Conservation (phyloP, 768 basidiomycete genomes). For the Russula sp. region DNA sequence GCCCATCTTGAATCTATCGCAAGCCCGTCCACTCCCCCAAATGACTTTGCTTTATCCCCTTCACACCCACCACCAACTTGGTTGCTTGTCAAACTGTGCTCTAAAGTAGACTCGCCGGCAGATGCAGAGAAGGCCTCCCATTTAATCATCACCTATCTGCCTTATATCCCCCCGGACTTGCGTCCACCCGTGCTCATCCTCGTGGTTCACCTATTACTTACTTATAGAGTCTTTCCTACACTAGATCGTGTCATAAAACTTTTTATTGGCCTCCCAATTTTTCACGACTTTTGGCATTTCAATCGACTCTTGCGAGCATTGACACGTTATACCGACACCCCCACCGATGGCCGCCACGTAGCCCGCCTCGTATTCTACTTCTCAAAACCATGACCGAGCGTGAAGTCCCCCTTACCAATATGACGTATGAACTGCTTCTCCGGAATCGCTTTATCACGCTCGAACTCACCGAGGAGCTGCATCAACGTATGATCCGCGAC, state of each 20-base stretch:
- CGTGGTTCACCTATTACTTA: constrained; percentile 47
- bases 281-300: constrained; percentile 31
- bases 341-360: constrained; percentile 15
- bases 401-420: constrained; percentile 14
- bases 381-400: constrained; percentile 27
- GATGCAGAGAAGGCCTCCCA: constrained; percentile 47
- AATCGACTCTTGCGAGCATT: constrained; percentile 30
- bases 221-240: constrained; percentile 47
- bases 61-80: constrained; percentile 44
- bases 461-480: constrained; percentile 49
- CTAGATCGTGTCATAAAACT: constrained; percentile 44
- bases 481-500: constrained; percentile 43
- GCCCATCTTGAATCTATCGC: constrained; percentile 10
- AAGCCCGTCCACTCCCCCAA: neutral
- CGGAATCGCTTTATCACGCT: constrained; percentile 49
- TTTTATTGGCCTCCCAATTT: constrained; percentile 34
- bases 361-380: constrained; percentile 19
- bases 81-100: constrained; percentile 52
- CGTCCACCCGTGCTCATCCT: constrained; percentile 49
- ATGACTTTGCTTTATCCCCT: constrained; percentile 1
- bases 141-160: constrained; percentile 44
- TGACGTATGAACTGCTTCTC: constrained; percentile 21
- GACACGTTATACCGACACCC: constrained; percentile 5
- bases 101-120: constrained; percentile 44
- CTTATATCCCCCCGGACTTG: constrained; percentile 35